A percentile compares a stretch with the other conserved stretches of the same genome.
phyloP scores from a whole-genome alignment of 257 asterid species.

The Lantana camara region DNA sequence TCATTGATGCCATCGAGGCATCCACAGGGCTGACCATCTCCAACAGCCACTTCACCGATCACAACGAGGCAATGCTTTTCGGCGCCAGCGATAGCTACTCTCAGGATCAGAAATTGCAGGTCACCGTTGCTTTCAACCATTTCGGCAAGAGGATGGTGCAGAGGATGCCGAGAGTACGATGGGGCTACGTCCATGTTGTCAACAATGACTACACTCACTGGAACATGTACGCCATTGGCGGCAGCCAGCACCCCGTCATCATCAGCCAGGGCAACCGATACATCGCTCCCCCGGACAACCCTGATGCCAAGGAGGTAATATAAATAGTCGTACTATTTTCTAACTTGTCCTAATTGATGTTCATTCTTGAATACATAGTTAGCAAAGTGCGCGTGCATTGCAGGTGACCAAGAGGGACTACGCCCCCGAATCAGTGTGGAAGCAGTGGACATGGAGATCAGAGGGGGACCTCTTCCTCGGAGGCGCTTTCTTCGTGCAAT shows the following conservation, averaged over 20 bases:
- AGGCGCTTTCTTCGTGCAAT: conserved; percentile 75
- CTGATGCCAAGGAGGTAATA: conserved; percentile 59
- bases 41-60: conserved; percentile 82
- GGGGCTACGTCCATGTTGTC: conserved; percentile 78
- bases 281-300: conserved; percentile 59
- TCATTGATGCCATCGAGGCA: conserved; percentile 63
- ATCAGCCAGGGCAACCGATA: conserved; percentile 90
- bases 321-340: no score
- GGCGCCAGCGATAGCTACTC: conserved; percentile 66
- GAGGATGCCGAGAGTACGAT: conserved; percentile 88
- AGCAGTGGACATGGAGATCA: conserved; percentile 82
- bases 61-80: conserved; percentile 72
- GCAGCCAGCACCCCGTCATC: conserved; percentile 72
- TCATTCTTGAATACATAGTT: background rate
- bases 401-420: conserved; percentile 85
- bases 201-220: conserved; percentile 95
- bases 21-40: conserved; percentile 82
- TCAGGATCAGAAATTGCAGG: conserved; percentile 62
- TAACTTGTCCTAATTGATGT: no score
- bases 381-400: background rate
- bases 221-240: conserved; percentile 95
- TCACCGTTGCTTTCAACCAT: conserved; percentile 85
- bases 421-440: conserved; percentile 52
- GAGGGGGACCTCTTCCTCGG: conserved; percentile 67
- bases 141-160: conserved; percentile 85